Conservation (phyloP, 1,139 yeast species). For the Debaryomyces robertsiae region DNA sequence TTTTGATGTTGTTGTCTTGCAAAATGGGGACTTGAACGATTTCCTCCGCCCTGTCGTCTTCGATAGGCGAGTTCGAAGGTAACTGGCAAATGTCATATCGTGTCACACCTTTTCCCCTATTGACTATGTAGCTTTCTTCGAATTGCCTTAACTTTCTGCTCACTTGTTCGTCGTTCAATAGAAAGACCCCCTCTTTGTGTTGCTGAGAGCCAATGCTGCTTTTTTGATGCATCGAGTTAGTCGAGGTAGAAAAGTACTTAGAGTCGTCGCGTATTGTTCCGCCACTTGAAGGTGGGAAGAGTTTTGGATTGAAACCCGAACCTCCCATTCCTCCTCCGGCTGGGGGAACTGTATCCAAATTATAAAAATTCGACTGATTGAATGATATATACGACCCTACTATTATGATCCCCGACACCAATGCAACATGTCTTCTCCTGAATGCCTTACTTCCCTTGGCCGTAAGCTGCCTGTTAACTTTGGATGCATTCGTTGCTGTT, state of each 20-base stretch:
- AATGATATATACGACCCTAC: slow-evolving; percentile 48
- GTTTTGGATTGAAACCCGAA: slow-evolving; percentile 13
- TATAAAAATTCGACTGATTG: slow-evolving; percentile 45
- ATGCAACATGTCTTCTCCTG: slow-evolving; percentile 41
- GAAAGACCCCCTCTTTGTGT: slow-evolving; percentile 44
- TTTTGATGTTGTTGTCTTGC: slow-evolving; percentile 53
- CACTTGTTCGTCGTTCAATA: slow-evolving; percentile 75
- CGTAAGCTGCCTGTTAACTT: slow-evolving; percentile 12
- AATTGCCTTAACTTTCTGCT: slow-evolving; percentile 65
- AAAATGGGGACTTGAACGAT: slow-evolving; percentile 78
- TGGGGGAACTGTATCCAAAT: slow-evolving; percentile 44
- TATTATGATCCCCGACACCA: slow-evolving; percentile 48
- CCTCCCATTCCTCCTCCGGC: slow-evolving; percentile 18
- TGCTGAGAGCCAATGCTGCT: slow-evolving; percentile 47
- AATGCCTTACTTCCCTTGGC: slow-evolving; percentile 17
- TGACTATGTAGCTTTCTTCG: slow-evolving; percentile 80
- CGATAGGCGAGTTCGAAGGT: slow-evolving; percentile 91
- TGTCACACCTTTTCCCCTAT: slow-evolving; percentile 88
- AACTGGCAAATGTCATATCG: slow-evolving; percentile 89
- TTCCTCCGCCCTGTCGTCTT: slow-evolving; percentile 89
- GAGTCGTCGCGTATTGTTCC: slow-evolving; percentile 23
- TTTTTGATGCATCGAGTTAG: slow-evolving; percentile 43
- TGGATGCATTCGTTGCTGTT: slow-evolving; percentile 14
- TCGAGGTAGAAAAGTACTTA: slow-evolving; percentile 46
- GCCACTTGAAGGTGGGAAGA: slow-evolving; percentile 14